Conservation (phyloP, 106 monocot genomes). For the Dactylorhiza incarnata region DNA sequence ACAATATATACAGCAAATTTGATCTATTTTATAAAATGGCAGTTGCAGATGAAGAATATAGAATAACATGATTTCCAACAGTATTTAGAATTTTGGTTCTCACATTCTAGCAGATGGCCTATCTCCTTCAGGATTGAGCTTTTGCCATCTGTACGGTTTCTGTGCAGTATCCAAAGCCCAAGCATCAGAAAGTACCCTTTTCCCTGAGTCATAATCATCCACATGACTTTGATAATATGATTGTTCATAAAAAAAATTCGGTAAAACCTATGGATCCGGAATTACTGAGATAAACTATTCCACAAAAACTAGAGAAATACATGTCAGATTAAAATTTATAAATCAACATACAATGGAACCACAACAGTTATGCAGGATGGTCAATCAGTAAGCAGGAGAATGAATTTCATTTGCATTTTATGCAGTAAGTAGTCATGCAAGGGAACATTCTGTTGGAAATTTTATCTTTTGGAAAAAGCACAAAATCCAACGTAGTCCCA, state of each 20-base stretch:
- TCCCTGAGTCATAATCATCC: slow-evolving; percentile 42
- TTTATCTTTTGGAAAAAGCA: too few relatives aligned
- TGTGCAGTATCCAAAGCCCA: slow-evolving; percentile 98
- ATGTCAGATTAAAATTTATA: not conserved
- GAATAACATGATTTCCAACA: not conserved
- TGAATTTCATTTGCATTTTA: slow-evolving; percentile 1
- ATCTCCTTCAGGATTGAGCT: slow-evolving; percentile 92
- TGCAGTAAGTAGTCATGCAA: not conserved
- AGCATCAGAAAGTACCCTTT: slow-evolving; percentile 81
- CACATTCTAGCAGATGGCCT: slow-evolving; percentile 92
- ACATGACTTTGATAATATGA: not conserved
- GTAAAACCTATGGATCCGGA: not conserved
- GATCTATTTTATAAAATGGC: not conserved
- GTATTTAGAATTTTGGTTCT: slow-evolving; percentile 13
- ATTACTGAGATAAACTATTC: not conserved
- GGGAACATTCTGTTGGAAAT: not conserved
- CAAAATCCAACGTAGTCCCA: too few relatives aligned
- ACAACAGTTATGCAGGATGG: not conserved
- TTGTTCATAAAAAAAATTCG: not conserved
- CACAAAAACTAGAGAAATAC: not conserved
- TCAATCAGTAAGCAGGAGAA: not conserved
- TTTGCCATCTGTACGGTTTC: slow-evolving; percentile 98
- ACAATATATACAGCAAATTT: not conserved
- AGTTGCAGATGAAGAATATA: not conserved
- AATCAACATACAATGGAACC: not conserved